Evolutionary conservation across 2,329 filamentous ascomycete species (phyloP).

Genomic region (Curvularia verruculosa): DNA sequence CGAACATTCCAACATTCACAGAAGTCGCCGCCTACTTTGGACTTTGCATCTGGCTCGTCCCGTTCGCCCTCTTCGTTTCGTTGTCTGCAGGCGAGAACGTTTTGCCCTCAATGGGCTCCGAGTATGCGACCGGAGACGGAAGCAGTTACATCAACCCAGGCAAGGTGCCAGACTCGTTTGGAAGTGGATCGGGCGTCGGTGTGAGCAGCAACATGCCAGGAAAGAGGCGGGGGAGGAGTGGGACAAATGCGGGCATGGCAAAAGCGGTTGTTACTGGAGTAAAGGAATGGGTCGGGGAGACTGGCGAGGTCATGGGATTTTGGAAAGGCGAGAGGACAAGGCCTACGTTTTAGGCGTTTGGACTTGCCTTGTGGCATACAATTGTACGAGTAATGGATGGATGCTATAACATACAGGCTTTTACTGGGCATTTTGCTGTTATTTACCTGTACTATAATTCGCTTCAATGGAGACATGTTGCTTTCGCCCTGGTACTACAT

Average conservation of each 20-base stretch:
- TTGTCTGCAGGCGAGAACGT: slow-evolving; percentile 94
- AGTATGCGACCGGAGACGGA: slow-evolving; percentile 67
- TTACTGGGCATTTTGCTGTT: neutral
- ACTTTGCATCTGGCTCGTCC: slow-evolving; percentile 94
- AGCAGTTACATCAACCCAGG: slow-evolving; percentile 57
- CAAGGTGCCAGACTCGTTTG: slow-evolving; percentile 41
- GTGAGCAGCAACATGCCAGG: slow-evolving; percentile 30
- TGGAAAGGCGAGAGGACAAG: slow-evolving; percentile 65
- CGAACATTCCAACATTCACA: slow-evolving; percentile 77
- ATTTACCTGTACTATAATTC: neutral
- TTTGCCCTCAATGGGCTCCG: slow-evolving; percentile 86
- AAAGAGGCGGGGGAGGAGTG: slow-evolving; percentile 54
- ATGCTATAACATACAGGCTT: neutral
- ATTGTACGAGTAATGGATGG: slow-evolving; percentile 21
- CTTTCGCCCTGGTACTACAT: neutral
- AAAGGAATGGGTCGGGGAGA: slow-evolving; percentile 68
- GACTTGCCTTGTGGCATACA: slow-evolving; percentile 1
- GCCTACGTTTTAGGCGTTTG: slow-evolving; percentile 42
- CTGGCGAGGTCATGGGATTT: slow-evolving; percentile 66
- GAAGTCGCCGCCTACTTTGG: slow-evolving; percentile 97
- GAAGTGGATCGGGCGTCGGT: slow-evolving; percentile 41
- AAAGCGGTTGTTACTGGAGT: slow-evolving; percentile 65
- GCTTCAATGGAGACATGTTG: neutral
- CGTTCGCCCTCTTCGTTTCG: slow-evolving; percentile 93
- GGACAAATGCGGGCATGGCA: slow-evolving; percentile 62